Percentiles rank a stretch among this genome's conserved stretches.
Evolutionary conservation across 2,329 filamentous ascomycete genomes (phyloP).

Genomic region (Aureobasidium sp.): DNA sequence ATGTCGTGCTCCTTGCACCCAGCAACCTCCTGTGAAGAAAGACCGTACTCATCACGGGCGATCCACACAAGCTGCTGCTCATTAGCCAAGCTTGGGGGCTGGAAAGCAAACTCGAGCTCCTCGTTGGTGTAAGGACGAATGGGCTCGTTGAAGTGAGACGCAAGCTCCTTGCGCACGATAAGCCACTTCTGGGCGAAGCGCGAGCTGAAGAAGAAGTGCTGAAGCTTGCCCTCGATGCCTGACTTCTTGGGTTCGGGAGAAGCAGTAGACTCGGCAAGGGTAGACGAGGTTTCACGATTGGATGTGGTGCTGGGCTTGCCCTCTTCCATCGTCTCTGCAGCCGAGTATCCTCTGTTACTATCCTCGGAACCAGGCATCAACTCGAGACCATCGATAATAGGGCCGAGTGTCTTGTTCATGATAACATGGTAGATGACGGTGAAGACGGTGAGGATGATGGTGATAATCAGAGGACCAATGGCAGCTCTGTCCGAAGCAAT

Average conservation of each 20-base stretch:
- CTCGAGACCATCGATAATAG: conserved; percentile 6
- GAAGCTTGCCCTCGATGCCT: conserved; percentile 10
- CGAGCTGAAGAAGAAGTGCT: conserved; percentile 12
- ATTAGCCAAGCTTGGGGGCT: conserved; percentile 36
- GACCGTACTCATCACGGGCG: conserved; percentile 36
- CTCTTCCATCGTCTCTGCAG: conserved; percentile 20
- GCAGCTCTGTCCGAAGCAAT: conserved; percentile 27
- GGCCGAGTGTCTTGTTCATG: conserved; percentile 25
- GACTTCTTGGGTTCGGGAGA: not conserved
- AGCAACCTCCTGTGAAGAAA: conserved; percentile 34
- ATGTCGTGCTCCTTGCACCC: conserved; percentile 33
- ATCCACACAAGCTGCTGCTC: conserved; percentile 40
- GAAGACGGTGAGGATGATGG: conserved; percentile 35
- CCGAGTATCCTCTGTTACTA: conserved; percentile 21
- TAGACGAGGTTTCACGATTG: not conserved
- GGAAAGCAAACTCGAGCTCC: conserved; percentile 33
- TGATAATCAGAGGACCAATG: conserved; percentile 34
- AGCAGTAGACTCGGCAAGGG: not conserved
- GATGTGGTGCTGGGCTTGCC: conserved; percentile 4
- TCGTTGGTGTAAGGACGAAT: conserved; percentile 24
- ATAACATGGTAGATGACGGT: conserved; percentile 35
- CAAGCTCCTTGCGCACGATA: conserved; percentile 18
- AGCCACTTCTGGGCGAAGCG: not conserved
- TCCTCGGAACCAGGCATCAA: conserved; percentile 22
- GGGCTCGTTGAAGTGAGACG: conserved; percentile 25